Evolutionary conservation across 1,284 basidiomycete genomes (phyloP).

Genomic region (Trametes versicolor): DNA sequence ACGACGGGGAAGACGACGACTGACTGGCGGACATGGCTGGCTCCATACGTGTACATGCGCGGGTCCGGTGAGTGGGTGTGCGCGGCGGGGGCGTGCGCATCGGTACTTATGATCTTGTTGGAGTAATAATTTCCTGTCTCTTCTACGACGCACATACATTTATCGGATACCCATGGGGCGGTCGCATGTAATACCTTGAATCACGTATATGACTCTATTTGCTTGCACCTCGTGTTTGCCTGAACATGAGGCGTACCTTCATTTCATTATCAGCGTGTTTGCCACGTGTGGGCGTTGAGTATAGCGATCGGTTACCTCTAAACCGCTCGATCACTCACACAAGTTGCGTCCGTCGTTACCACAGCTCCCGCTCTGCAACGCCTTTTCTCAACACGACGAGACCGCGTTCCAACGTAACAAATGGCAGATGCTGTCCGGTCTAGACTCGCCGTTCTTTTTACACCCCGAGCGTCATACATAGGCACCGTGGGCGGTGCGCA

Average conservation of each 20-base stretch:
- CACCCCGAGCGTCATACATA: constrained; percentile 21
- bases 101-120: constrained; percentile 36
- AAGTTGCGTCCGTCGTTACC: background rate
- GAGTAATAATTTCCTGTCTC: constrained; percentile 31
- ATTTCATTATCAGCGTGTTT: background rate
- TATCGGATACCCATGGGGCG: constrained; percentile 32
- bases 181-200: constrained; percentile 25
- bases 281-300: constrained; percentile 11
- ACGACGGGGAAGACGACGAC: constrained; percentile 20
- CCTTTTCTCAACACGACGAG: too few species aligned
- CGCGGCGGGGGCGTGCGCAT: constrained; percentile 15
- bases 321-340: background rate
- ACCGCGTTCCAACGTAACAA: too few species aligned
- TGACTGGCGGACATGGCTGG: constrained; percentile 19
- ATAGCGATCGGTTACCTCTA: background rate
- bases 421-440: background rate
- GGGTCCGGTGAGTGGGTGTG: constrained; percentile 5
- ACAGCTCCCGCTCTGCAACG: too few species aligned
- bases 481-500: constrained; percentile 1
- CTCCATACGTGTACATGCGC: constrained; percentile 8
- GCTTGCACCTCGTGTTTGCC: constrained; percentile 32
- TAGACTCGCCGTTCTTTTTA: constrained; percentile 8
- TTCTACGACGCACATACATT: constrained; percentile 32
- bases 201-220: constrained; percentile 25
- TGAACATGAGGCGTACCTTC: background rate